Percentiles rank a stretch among this genome's conserved stretches.
These are phyloP conservation scores for Talaromyces proteolyticus DNA, from an alignment of 495 filamentous ascomycete genomes.

Conservation along the genomic window DNA sequence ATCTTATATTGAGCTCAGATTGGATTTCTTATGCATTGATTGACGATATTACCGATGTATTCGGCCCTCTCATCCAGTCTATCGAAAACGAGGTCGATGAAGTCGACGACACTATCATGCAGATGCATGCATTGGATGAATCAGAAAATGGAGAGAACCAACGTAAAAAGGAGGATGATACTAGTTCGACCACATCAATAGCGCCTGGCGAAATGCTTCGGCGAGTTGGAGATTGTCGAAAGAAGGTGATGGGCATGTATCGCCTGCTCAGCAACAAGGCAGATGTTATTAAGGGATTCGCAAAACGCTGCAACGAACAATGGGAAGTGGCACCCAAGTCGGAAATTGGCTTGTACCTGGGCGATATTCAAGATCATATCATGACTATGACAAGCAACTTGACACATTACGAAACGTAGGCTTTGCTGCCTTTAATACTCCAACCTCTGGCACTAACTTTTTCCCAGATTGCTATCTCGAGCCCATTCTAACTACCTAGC, in stretches of 20 bases:
- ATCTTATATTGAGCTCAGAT: constrained; percentile 85
- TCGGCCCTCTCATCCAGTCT: constrained; percentile 80
- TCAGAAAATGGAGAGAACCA: not conserved
- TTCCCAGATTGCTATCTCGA: constrained; percentile 71
- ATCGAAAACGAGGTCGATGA: constrained; percentile 88
- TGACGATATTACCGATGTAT: constrained; percentile 96
- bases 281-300: constrained; percentile 97
- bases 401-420: constrained; percentile 91
- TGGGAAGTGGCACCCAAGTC: constrained; percentile 94
- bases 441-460: not conserved
- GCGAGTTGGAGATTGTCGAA: constrained; percentile 85
- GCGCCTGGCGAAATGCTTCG: constrained; percentile 78
- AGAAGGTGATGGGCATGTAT: constrained; percentile 94
- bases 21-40: constrained; percentile 99
- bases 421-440: no score
- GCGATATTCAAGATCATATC: constrained; percentile 98
- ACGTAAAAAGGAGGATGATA: constrained; percentile 25
- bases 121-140: constrained; percentile 57
- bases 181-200: constrained; percentile 35
- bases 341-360: constrained; percentile 92
- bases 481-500: constrained; percentile 96
- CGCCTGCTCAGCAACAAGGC: constrained; percentile 93
- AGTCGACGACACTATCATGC: constrained; percentile 77
- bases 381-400: constrained; percentile 96
- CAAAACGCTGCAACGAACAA: constrained; percentile 97